phyloP scores from a whole-genome alignment of 2,329 filamentous ascomycete species.

The Beauveria caledonica region DNA sequence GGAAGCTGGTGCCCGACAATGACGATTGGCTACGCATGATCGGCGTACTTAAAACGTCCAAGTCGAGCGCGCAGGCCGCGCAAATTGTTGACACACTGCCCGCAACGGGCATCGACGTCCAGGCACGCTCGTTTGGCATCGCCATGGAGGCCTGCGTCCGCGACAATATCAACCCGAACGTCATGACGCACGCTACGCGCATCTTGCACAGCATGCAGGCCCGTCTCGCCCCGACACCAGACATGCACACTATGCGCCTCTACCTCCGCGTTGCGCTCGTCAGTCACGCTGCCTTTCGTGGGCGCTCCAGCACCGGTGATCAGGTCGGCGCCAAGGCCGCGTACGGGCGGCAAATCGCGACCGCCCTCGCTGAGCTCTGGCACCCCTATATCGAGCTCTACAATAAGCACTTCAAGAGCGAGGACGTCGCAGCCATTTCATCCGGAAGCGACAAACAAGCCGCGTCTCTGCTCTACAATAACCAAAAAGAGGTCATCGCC shows the following conservation, averaged over 20 bases:
- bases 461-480: constrained; percentile 22
- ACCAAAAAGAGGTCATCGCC: constrained; percentile 34
- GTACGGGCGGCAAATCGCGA: constrained; percentile 42
- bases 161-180: constrained; percentile 68
- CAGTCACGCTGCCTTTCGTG: constrained; percentile 33
- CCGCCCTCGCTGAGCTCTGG: constrained; percentile 44
- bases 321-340: constrained; percentile 28
- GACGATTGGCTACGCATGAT: constrained; percentile 65
- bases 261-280: constrained; percentile 51
- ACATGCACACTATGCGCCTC: constrained; percentile 40
- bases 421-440: constrained; percentile 16
- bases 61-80: constrained; percentile 54
- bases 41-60: constrained; percentile 54
- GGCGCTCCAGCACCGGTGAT: constrained; percentile 23
- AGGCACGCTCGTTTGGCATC: constrained; percentile 54
- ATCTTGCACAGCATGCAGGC: constrained; percentile 57
- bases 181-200: constrained; percentile 54
- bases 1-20: constrained; percentile 60
- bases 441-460: constrained; percentile 14
- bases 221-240: constrained; percentile 31
- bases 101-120: constrained; percentile 25
- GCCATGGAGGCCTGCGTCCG: constrained; percentile 66
- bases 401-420: constrained; percentile 27
- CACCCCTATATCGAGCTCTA: constrained; percentile 35
- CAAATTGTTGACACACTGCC: constrained; percentile 51